Base-by-base conservation (phyloP, 371 early-diverging fungal species). In the Encephalitozoon romaleae region DNA sequence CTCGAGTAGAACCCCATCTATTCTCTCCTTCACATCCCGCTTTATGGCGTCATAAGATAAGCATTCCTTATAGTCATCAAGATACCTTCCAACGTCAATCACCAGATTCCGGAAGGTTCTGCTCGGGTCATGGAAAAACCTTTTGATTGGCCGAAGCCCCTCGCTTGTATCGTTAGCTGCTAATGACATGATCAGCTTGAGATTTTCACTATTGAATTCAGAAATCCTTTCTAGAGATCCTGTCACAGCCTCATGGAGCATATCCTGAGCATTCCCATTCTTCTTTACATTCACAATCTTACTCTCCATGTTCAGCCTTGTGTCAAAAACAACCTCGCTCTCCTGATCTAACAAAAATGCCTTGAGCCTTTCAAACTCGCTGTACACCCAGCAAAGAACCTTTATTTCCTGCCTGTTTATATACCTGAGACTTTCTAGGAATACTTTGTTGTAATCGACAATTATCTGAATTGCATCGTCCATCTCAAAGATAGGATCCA, bases 371-470 rank as follows among this genome's bases (percentile, higher is more conserved):
- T 77, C 79, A 59, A 76, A 45, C 43, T 78, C 67, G 18, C 67
- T 55, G 52, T 47, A 79, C 21, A 79, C n/a, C 28, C 32, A 69
- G 18, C 76, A 73, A 2, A 78, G 23, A 9, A 74, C 70, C 4
- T 52, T 18, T 30, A 82, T 77, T 67, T 82, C 82, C 45, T 79
- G 53, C 49, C 78, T 71, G 28, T 77, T 78, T 21, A 77, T 69
- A 63, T 70, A 82, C 25, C 76, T 75, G 12, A 82, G 53, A 30
- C 63, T 68, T 34, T 70, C 70, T 21, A 79, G 52, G 67, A 78
- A 81, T 32, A 53, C 39, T 23, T 32, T 11, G 54, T 51, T 65
- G 63, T 72, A 67, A 4, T 68, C 55, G 34, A 72, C 26, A 41
- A 82, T 74, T 8, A 23, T 21, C 23, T 67, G 18, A 41, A 74